These are phyloP conservation scores for Syzygium aqueum DNA, from an alignment of 345 rosid genomes.

Conservation along the genomic window DNA sequence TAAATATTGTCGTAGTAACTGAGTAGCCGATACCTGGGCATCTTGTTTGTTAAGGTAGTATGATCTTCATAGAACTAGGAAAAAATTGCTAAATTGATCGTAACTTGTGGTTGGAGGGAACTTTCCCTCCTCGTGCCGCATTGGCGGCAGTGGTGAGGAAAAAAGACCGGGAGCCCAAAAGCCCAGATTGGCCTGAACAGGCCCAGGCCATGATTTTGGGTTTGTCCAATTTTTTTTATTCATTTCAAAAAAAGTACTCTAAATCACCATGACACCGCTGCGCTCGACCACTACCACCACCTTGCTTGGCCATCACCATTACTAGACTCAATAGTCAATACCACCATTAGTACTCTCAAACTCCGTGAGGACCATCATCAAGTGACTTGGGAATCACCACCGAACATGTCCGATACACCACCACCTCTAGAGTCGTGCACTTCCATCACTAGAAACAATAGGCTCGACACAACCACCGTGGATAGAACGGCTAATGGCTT, in stretches of 20 bases:
- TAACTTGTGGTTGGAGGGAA: background rate
- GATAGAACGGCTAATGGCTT: too few relatives aligned
- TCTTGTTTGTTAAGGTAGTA: background rate
- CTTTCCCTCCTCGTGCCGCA: background rate
- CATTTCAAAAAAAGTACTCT: background rate
- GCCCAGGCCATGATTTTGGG: background rate
- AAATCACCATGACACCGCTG: background rate
- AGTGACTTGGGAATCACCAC: background rate
- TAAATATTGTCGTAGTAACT: background rate
- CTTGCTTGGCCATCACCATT: too few relatives aligned
- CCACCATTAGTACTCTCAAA: background rate
- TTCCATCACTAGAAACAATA: background rate
- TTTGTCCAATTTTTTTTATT: background rate
- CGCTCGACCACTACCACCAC: background rate
- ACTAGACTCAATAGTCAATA: too few relatives aligned
- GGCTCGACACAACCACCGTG: background rate
- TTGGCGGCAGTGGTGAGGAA: too few relatives aligned
- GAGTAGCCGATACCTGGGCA: background rate
- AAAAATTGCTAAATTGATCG: background rate
- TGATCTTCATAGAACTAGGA: background rate
- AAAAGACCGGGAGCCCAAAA: background rate
- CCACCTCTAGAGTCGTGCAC: background rate
- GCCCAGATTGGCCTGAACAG: background rate
- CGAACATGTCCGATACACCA: background rate
- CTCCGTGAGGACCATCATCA: too few relatives aligned